A percentile compares a stretch with the other conserved stretches of the same genome.
These are phyloP conservation scores for Mycena alexandri DNA, from an alignment of 768 basidiomycete species.

Conservation along the genomic window DNA sequence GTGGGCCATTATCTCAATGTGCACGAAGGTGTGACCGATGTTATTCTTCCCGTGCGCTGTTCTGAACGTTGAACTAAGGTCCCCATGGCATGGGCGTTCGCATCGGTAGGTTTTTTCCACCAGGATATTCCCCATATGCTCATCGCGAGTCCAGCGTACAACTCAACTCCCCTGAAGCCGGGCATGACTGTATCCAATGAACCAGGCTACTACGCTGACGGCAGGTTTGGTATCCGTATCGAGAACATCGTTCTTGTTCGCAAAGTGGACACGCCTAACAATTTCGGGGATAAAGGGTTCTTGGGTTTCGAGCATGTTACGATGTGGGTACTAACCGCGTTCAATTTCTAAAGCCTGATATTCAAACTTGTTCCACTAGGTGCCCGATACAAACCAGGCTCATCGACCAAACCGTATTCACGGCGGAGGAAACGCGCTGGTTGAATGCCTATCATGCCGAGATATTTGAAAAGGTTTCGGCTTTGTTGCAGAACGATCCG, in stretches of 20 bases:
- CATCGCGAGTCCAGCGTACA: constrained; percentile 62
- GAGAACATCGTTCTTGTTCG: constrained; percentile 90
- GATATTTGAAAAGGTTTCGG: constrained; percentile 77
- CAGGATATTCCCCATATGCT: neutral
- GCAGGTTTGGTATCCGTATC: constrained; percentile 91
- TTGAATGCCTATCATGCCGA: constrained; percentile 87
- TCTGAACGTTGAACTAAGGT: constrained; percentile 46
- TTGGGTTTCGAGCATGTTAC: constrained; percentile 90
- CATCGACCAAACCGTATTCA: constrained; percentile 73
- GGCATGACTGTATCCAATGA: constrained; percentile 97
- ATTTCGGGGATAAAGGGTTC: constrained; percentile 89
- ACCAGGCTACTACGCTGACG: constrained; percentile 94
- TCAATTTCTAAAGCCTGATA: neutral
- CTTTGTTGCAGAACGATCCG: constrained; percentile 72
- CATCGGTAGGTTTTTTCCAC: constrained; percentile 50
- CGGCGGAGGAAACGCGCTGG: constrained; percentile 80
- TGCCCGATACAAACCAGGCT: constrained; percentile 92
- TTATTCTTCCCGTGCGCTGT: neutral
- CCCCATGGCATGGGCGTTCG: constrained; percentile 75
- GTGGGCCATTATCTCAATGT: constrained; percentile 96
- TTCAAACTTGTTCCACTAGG: constrained; percentile 48
- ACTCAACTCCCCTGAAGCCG: constrained; percentile 76
- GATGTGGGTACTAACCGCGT: constrained; percentile 64
- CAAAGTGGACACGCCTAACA: constrained; percentile 74
- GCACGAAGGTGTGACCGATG: constrained; percentile 73